These are phyloP conservation scores for Tieghemostelium lacteum DNA, from an alignment of 78 protist species.

Conservation along the genomic window DNA sequence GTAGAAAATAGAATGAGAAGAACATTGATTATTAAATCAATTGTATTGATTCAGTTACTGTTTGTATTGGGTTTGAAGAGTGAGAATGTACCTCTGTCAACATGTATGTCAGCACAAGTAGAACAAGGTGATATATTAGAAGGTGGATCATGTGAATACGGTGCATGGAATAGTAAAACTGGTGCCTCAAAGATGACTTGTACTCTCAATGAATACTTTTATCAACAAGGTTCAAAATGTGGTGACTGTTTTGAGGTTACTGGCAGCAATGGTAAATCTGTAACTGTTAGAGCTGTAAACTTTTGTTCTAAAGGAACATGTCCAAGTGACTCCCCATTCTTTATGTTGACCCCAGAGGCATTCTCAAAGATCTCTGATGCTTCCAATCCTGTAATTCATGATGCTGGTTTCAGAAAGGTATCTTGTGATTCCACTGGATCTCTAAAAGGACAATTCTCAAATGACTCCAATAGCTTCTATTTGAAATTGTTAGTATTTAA, in stretches of 20 bases:
- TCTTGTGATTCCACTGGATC: slow-evolving; percentile 32
- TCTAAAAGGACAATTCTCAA: not conserved
- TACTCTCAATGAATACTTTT: slow-evolving; percentile 47
- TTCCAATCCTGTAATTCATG: slow-evolving; percentile 7
- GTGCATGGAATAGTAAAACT: slow-evolving; percentile 11
- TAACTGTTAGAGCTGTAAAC: slow-evolving; percentile 40
- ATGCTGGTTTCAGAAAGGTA: slow-evolving; percentile 65
- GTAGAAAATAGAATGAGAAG: too few relatives aligned
- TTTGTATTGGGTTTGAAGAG: too few relatives aligned
- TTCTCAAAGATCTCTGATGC: slow-evolving; percentile 26
- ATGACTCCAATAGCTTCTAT: slow-evolving; percentile 25
- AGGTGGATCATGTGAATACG: slow-evolving; percentile 64
- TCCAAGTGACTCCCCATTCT: slow-evolving; percentile 44
- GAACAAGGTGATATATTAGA: too few relatives aligned
- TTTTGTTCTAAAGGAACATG: slow-evolving; percentile 42
- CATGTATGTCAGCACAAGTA: too few relatives aligned
- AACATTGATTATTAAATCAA: too few relatives aligned
- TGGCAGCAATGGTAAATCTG: slow-evolving; percentile 39
- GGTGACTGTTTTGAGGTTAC: slow-evolving; percentile 71
- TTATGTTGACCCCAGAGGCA: slow-evolving; percentile 53
- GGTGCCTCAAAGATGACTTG: slow-evolving; percentile 34
- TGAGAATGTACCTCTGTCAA: too few relatives aligned
- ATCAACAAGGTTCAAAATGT: slow-evolving; percentile 16
- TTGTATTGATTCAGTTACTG: too few relatives aligned
- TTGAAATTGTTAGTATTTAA: slow-evolving; percentile 37